Base-by-base conservation (phyloP, 306 rosid genomes). In the Acacia confusa region DNA sequence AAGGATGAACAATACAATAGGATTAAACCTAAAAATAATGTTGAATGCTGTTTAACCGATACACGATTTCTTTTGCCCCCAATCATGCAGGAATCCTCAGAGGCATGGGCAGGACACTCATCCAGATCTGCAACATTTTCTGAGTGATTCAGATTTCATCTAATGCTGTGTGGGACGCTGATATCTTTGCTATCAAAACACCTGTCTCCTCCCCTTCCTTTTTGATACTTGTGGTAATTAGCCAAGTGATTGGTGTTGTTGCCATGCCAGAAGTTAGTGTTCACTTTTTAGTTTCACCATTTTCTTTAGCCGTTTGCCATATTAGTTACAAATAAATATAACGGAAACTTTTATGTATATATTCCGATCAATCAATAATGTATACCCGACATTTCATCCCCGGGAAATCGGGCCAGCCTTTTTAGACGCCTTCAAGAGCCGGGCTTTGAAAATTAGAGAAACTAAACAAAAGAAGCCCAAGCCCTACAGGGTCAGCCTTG, bases 91-190 rank as follows among this genome's bases (percentile, higher is more conserved):
- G 82, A 85, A 78, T 74, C 94, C 93, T 4, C 77, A 84, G 76
- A 86, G 94, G 81, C 94, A 90, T 14, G 90, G 92, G 19, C 30
- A 78, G 64, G 89, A 90, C 73, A 72, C 86, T 76, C 97, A 91
- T 88, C 98, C 98, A 27, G 98, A 92, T 82, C 70, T 91, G 78
- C 88, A 92, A 80, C 96, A 87, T 72, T 92, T 90, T 48, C 76
- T 92, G 36, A 30, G 89, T 9, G 97, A 87, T 81, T 94, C 94
- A 7, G 98, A 94, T 88, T 94, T 76, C 84, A 92, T 94, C 19
- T 94, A 92, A 84, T 43, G 66, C 14, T 57, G 64, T 53, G 22
- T 55, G 22, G 0, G 27, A n/a, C 61, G 61, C 13, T 20, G n/a
- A 19, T 6, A 55, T 55, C 27, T 55, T 55, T 20, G 64, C 30